Base-by-base conservation (phyloP, 352 stramenopile genomes). In the Phytophthora chlamydospora region DNA sequence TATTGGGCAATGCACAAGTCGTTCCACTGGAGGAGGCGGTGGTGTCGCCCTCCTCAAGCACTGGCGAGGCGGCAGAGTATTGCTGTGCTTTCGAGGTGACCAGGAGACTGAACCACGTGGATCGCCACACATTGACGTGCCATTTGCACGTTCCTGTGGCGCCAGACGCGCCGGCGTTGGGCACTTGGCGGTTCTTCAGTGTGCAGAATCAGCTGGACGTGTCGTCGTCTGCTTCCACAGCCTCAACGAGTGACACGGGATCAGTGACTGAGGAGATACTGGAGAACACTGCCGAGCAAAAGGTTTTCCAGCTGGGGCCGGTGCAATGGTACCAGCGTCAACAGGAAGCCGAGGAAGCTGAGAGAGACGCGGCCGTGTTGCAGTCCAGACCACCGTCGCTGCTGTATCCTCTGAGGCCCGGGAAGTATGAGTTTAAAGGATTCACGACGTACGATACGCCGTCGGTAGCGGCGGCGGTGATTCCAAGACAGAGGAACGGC, bases 391-490 rank as follows among this genome's bases (percentile, higher is more conserved):
- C 21, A 11, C 58, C 53, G n/a, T 76, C 68, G 16, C 9, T 66
- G 4, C 32, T 90, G 39, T 84, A 84, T 42, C 82, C 82, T 17
- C 65, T 91, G 11, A 61, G 67, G 5, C 71, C 82, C 4, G 82
- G 82, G 1, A 79, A 76, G 34, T 91, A 87, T 60, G 77, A 89
- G 34, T 89, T 91, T 56, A 63, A 61, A 35, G 82, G 82, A 0
- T 91, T 89, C 53, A 83, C 78, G 31, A 83, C 66, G 13, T 77
- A 76, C 31, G 58, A 78, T 7, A 54, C 59, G 10, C 49, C 68
- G 2, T 65, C 65, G 6, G 31, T 44, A 0, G 42, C 44, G 3
- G 21, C 64, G 6, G 29, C 63, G 1, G 16, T 48, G 4, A 11
- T 38, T 1, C 54, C 58, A 8, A 58, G 57, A 53, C 49, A 54